These are phyloP conservation scores for Ceratonia siliqua DNA, from an alignment of 306 rosid species.

Conservation along the genomic window DNA sequence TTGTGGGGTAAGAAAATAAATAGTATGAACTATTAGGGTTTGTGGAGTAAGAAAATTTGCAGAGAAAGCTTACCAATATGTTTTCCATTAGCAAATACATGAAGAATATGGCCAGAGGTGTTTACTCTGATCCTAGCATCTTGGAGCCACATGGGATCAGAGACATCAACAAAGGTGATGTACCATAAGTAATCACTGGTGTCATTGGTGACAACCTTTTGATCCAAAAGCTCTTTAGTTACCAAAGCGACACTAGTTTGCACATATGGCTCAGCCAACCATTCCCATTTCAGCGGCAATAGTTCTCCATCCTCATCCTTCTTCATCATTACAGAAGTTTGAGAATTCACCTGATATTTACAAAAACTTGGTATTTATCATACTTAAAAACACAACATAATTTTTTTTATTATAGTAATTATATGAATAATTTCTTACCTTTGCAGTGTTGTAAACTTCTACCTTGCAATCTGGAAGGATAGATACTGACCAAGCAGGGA, in stretches of 20 bases:
- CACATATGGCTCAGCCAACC: slow-evolving; percentile 21
- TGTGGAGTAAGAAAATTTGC: not conserved
- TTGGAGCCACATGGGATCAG: slow-evolving; percentile 6
- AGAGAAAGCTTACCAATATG: slow-evolving; percentile 23
- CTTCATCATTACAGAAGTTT: slow-evolving; percentile 28
- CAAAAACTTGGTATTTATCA: not conserved
- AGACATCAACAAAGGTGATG: slow-evolving; percentile 29
- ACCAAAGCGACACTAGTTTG: not conserved
- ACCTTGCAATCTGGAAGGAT: slow-evolving; percentile 30
- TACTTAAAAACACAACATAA: too few species aligned
- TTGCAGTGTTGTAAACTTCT: slow-evolving; percentile 50
- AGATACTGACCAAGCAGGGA: slow-evolving; percentile 48
- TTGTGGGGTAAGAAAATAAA: too few species aligned
- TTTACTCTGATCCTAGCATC: slow-evolving; percentile 16
- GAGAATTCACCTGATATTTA: slow-evolving; percentile 38
- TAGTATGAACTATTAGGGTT: too few species aligned
- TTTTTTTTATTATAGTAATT: too few species aligned
- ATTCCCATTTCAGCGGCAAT: slow-evolving; percentile 28
- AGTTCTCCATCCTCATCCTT: slow-evolving; percentile 8
- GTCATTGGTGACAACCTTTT: slow-evolving; percentile 40
- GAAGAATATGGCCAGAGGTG: slow-evolving; percentile 37
- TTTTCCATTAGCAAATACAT: slow-evolving; percentile 35
- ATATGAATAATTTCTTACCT: slow-evolving; percentile 17
- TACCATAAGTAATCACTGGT: slow-evolving; percentile 46
- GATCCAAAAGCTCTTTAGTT: slow-evolving; percentile 31